These are phyloP conservation scores for Pleurotus pulmonarius DNA, from an alignment of 768 basidiomycete genomes.

Conservation along the genomic window DNA sequence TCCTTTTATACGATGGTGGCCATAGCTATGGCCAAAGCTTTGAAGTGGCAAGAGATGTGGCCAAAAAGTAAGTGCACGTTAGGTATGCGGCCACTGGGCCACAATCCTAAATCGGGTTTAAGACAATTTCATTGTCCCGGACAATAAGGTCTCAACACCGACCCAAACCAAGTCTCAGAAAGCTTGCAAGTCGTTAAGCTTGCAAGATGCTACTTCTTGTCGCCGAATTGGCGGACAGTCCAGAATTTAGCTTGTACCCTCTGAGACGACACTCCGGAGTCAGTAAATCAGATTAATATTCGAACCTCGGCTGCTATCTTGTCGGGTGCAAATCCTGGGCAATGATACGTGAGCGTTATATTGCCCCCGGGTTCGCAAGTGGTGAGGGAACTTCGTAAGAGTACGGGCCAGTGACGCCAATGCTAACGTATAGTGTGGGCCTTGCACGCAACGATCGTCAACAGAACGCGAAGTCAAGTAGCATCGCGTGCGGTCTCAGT, in stretches of 20 bases:
- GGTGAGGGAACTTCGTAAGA: too few species aligned
- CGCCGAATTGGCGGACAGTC: conserved; percentile 24
- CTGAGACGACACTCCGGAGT: conserved; percentile 29
- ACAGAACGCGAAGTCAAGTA: neutral
- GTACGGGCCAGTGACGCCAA: too few species aligned
- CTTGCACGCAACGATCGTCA: too few species aligned
- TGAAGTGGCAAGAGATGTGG: neutral
- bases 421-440: too few species aligned
- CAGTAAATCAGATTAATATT: conserved; percentile 18
- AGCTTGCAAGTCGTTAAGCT: conserved; percentile 25
- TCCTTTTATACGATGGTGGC: neutral
- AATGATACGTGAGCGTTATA: conserved; percentile 31
- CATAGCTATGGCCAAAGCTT: neutral
- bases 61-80: neutral
- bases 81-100: neutral
- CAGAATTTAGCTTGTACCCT: conserved; percentile 22
- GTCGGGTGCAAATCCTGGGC: conserved; percentile 32
- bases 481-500: neutral
- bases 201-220: conserved; percentile 26
- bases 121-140: neutral
- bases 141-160: neutral
- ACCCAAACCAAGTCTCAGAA: conserved; percentile 27
- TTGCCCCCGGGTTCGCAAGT: too few species aligned
- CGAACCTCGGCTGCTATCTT: conserved; percentile 18
- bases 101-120: neutral